Percentiles rank a stretch among this genome's conserved stretches.
These are phyloP conservation scores for Thraustochytrium sp. DNA, from an alignment of 352 stramenopile genomes.

Conservation along the genomic window DNA sequence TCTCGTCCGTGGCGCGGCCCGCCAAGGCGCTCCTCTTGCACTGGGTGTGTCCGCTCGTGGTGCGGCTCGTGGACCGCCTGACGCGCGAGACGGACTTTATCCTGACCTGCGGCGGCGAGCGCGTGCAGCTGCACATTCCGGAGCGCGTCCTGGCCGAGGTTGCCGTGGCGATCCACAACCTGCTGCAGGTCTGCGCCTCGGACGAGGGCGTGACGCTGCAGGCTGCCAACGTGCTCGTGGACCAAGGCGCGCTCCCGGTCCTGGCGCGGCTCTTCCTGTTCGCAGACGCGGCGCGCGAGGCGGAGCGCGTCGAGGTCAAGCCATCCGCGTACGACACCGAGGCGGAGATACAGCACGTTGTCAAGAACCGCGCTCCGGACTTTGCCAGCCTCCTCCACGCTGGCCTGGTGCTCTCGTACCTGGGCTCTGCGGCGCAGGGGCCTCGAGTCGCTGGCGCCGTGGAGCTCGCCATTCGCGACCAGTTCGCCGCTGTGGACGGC, in stretches of 20 bases:
- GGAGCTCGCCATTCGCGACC: neutral
- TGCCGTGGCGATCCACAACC: neutral
- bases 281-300: slow-evolving; percentile 32
- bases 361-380: slow-evolving; percentile 25
- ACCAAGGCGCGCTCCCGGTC: slow-evolving; percentile 10
- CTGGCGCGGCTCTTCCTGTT: slow-evolving; percentile 12
- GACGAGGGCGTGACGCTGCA: slow-evolving; percentile 40
- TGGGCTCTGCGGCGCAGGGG: neutral
- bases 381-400: slow-evolving; percentile 3
- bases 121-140: slow-evolving; percentile 20
- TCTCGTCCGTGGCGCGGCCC: neutral
- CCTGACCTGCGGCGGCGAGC: neutral
- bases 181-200: neutral
- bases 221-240: slow-evolving; percentile 13
- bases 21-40: neutral
- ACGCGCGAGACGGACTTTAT: slow-evolving; percentile 35
- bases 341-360: slow-evolving; percentile 25
- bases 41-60: slow-evolving; percentile 26
- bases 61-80: slow-evolving; percentile 9
- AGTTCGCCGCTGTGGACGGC: neutral
- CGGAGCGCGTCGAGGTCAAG: neutral
- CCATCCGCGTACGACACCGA: slow-evolving; percentile 28
- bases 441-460: neutral
- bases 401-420: neutral
- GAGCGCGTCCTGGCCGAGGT: slow-evolving; percentile 22